Conservation (phyloP, 495 filamentous ascomycete genomes). For the Tuber melanosporum region DNA sequence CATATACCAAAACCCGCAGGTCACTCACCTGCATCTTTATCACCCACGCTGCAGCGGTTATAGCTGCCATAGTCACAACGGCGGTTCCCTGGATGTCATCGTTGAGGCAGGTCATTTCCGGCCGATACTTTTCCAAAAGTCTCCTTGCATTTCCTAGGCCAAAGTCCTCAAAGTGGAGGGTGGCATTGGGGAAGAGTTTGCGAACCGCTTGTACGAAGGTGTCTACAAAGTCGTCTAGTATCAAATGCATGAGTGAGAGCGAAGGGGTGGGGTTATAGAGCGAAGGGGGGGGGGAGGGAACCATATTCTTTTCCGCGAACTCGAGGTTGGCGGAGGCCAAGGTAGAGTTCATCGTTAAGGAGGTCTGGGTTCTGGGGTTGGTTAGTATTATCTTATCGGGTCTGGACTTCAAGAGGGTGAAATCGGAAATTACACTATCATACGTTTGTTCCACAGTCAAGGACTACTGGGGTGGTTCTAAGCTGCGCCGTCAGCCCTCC, state of each 20-base stretch:
- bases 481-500: constrained; percentile 48
- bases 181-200: constrained; percentile 68
- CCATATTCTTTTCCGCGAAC: constrained; percentile 66
- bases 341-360: constrained; percentile 71
- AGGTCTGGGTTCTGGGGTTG: constrained; percentile 59
- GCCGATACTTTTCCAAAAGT: constrained; percentile 66
- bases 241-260: constrained; percentile 1
- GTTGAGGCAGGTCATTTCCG: constrained; percentile 76
- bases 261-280: constrained; percentile 5
- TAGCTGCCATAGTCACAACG: constrained; percentile 74
- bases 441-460: constrained; percentile 81
- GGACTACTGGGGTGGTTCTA: constrained; percentile 68
- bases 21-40: constrained; percentile 61
- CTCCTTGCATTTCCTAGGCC: constrained; percentile 54
- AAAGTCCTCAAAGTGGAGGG: constrained; percentile 74
- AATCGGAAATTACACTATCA: constrained; percentile 13
- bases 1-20: constrained; percentile 65
- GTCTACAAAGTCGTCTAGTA: constrained; percentile 59
- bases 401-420: not conserved
- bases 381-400: constrained; percentile 19
- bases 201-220: constrained; percentile 61
- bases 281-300: not conserved
- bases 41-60: constrained; percentile 66
- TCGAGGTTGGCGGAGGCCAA: constrained; percentile 64
- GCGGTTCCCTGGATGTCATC: constrained; percentile 90